Percentiles rank a stretch among this genome's conserved stretches.
Evolutionary conservation across 78 protist genomes (phyloP).

Genomic region (Dictyostelium firmibasis): DNA sequence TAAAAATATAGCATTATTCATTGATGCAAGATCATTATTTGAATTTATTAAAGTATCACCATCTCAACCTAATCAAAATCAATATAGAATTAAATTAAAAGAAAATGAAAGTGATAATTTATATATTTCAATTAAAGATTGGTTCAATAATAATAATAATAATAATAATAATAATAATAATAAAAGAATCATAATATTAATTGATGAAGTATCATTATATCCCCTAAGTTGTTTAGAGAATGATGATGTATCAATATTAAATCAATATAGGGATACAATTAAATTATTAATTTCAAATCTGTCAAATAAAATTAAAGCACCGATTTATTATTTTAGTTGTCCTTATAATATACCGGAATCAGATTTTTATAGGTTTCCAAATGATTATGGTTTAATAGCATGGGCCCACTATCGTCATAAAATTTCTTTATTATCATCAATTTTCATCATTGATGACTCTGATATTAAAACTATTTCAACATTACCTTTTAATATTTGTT

Average conservation of each 20-base stretch:
- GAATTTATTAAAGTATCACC: not conserved
- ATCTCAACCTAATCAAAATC: not conserved
- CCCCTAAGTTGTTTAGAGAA: constrained; percentile 23
- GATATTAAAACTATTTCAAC: constrained; percentile 9
- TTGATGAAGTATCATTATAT: constrained; percentile 53
- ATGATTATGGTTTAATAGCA: constrained; percentile 44
- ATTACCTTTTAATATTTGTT: constrained; percentile 21
- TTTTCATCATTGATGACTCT: constrained; percentile 41
- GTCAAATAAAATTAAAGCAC: constrained; percentile 2
- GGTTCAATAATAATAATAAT: not conserved
- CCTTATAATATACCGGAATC: constrained; percentile 4
- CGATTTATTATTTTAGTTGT: constrained; percentile 37
- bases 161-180: not conserved
- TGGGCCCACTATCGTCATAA: constrained; percentile 55
- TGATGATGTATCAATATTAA: not conserved
- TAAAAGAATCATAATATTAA: constrained; percentile 12
- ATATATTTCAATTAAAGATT: constrained; percentile 22
- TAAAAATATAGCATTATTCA: not conserved
- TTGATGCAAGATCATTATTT: constrained; percentile 30
- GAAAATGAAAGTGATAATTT: not conserved
- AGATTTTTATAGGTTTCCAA: constrained; percentile 70
- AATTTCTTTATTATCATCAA: constrained; percentile 14
- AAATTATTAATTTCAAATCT: not conserved
- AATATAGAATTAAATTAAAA: not conserved
- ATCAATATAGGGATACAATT: not conserved